Evolutionary conservation across 306 rosid species (phyloP), one percentile per base, ranked within the genome.

Genomic region (Vigna nakashimae): DNA sequence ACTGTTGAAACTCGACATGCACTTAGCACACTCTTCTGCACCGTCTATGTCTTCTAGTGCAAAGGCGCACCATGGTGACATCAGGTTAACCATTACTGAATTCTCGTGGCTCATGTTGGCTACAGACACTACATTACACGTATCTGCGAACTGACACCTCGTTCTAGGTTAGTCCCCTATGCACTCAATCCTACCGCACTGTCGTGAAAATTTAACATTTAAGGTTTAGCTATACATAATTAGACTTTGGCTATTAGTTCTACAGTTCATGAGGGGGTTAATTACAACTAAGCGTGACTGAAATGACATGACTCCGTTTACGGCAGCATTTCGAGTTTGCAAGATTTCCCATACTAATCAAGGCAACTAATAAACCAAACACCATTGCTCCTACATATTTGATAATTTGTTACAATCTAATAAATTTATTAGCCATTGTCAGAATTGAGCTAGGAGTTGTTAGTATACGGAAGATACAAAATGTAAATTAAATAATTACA

Each of bases 111-210:
- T 68, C 18, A 60, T 96, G 98, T 81, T 89, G 91, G 86, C 80
- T 81, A 69, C 90, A 88, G 90, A 84, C 85, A 34, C 69, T 79
- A 88, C 98, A 92, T 55, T 75, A 76, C 83, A 73, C 90, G 88
- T 53, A 88, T 86, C 87, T 74, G 73, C 87, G 88, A 85, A 77
- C 89, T 83, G 93, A 88, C 94, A 84, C 83, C 73, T 71, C 83
- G 34, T 57, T 80, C 81, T 82, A 75, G 81, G 80, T 65, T 72
- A 73, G 60, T 65, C 73, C 82, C 59, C 52, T 18, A 15, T 10
- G 14, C 24, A 30, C 48, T 71, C 64, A 26, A 64, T 62, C 50
- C 76, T 4, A 48, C 18, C 52, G 63, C 9, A 14, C 17, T 74
- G n/a, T 43, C 75, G 48, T 45, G n/a, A 36, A 77, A 46, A 38